Evolutionary conservation across 257 asterid species (phyloP).

Genomic region (Nicotiana tabacum): DNA sequence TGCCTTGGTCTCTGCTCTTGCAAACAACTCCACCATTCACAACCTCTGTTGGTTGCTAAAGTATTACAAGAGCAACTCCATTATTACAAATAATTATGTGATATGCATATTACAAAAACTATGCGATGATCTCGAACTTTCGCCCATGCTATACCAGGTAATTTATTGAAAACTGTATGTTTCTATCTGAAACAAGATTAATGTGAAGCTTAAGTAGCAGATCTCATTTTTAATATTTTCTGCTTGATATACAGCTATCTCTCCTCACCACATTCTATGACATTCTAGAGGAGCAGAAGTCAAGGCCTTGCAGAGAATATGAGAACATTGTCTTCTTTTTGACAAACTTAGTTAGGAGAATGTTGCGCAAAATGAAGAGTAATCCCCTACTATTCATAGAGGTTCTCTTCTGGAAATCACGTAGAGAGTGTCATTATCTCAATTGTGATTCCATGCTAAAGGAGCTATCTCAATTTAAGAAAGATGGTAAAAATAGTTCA

Average conservation of each 20-base stretch:
- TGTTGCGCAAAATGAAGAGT: constrained; percentile 84
- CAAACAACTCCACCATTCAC: constrained; percentile 55
- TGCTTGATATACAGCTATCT: constrained; percentile 59
- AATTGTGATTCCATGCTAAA: constrained; percentile 70
- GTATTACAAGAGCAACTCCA: constrained; percentile 76
- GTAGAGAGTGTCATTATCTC: constrained; percentile 74
- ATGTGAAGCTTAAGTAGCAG: constrained; percentile 2
- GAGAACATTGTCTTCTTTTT: constrained; percentile 67
- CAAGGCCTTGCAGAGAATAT: constrained; percentile 66
- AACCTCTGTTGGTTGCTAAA: constrained; percentile 88
- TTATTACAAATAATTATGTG: constrained; percentile 65
- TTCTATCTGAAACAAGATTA: not conserved
- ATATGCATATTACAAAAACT: constrained; percentile 58
- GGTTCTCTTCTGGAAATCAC: constrained; percentile 72
- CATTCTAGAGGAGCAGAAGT: constrained; percentile 89
- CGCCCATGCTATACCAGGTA: constrained; percentile 98
- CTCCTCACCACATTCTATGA: constrained; percentile 67
- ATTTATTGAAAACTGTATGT: not conserved
- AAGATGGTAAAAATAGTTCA: constrained; percentile 27
- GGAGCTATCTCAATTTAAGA: constrained; percentile 50
- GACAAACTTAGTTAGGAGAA: constrained; percentile 69
- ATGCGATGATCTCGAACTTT: constrained; percentile 82
- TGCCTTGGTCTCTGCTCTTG: constrained; percentile 72
- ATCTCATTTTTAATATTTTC: constrained; percentile 18
- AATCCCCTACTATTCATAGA: constrained; percentile 83